Conservation (phyloP, 2,329 filamentous ascomycete genomes). For the Botrytis fabae region DNA sequence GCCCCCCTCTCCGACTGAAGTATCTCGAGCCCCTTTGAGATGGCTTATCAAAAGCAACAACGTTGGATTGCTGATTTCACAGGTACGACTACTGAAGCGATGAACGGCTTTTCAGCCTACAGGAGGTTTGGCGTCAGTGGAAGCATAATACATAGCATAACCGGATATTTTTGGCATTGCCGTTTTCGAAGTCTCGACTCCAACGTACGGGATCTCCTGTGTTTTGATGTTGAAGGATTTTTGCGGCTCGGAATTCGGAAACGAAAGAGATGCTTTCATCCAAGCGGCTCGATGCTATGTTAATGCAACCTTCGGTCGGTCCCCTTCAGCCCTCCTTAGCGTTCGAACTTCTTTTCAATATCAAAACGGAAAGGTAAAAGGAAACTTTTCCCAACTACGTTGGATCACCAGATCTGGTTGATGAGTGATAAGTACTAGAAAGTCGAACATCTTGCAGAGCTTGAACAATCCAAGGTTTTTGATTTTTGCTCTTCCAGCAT, state of each 20-base stretch:
- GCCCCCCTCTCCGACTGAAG: neutral
- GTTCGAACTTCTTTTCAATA: neutral
- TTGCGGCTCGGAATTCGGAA: neutral
- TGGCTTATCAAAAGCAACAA: neutral
- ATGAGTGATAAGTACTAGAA: neutral
- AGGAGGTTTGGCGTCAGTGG: neutral
- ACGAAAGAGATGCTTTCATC: neutral
- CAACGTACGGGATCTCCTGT: neutral
- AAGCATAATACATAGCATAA: neutral
- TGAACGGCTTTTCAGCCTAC: neutral
- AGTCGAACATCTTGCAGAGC: neutral
- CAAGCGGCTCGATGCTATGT: neutral
- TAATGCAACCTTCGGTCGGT: constrained; percentile 3
- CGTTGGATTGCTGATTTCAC: neutral
- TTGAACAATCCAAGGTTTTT: neutral
- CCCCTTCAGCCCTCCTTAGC: neutral
- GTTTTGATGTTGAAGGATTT: neutral
- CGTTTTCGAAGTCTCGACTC: neutral
- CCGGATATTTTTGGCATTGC: neutral
- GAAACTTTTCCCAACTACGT: neutral
- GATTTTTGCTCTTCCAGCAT: neutral
- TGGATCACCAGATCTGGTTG: neutral
- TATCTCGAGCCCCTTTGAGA: neutral
- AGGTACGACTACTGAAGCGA: neutral
- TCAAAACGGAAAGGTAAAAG: neutral